These are phyloP conservation scores for Leishmania guyanensis DNA, from an alignment of 208 protist genomes.

Conservation along the genomic window DNA sequence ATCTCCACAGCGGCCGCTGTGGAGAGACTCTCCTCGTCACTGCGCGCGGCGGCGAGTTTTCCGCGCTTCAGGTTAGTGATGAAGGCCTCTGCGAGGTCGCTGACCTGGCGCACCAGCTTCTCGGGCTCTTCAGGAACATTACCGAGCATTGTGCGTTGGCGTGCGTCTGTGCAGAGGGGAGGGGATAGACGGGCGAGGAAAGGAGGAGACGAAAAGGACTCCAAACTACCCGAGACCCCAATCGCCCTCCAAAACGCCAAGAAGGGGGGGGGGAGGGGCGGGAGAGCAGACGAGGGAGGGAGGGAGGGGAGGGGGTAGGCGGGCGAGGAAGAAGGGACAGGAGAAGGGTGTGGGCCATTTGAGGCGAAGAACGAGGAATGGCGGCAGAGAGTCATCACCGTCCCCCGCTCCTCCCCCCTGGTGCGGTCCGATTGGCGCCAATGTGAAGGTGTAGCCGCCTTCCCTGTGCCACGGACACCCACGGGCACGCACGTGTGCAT, in stretches of 20 bases:
- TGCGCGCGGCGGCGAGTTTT: slow-evolving; percentile 29
- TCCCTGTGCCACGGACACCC: neutral
- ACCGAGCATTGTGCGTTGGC: neutral
- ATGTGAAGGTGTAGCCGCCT: neutral
- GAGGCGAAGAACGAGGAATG: neutral
- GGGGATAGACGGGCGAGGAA: neutral
- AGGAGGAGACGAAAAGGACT: no score
- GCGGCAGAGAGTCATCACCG: neutral
- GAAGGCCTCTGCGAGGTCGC: slow-evolving; percentile 58
- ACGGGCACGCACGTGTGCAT: neutral
- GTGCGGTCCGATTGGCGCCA: neutral
- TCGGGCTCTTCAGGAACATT: slow-evolving; percentile 28
- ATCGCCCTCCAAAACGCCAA: no score
- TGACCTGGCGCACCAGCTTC: no score
- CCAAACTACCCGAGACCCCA: no score
- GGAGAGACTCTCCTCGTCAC: slow-evolving; percentile 53
- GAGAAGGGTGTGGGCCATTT: neutral
- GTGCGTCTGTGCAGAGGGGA: neutral
- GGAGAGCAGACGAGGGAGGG: no score
- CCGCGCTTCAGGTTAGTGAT: slow-evolving; percentile 65
- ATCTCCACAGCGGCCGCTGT: slow-evolving; percentile 60
- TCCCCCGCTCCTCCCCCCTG: no score
- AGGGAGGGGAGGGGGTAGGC: neutral
- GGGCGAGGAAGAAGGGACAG: neutral
- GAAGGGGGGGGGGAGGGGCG: no score